Base-by-base conservation (phyloP, 495 filamentous ascomycete species). In the Hypoxylon intermedium region DNA sequence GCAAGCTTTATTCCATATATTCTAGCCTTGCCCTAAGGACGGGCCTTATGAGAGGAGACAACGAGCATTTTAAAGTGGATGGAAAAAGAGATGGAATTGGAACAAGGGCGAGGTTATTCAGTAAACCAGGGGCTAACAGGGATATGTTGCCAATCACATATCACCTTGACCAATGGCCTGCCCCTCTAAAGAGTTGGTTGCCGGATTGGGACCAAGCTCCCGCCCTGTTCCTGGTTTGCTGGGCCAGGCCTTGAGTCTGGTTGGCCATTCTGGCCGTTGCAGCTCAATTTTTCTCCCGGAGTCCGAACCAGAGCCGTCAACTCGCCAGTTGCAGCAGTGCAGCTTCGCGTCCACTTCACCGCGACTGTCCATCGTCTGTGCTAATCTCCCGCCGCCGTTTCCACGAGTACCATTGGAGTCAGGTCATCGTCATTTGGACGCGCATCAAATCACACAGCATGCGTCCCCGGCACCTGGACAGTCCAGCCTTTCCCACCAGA, bases 321-420 rank as follows among this genome's bases (percentile, higher is more conserved):
- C 3, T 49, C 47, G 47, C 31, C 30, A 33, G 23, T 31, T 49
- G 18, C 20, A 18, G 12, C 16, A 31, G 33, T 44, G 30, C 60
- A 47, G 57, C 67, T 44, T 43, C 45, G 20, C 44, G 48, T 48
- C 13, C 33, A 60, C 50, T 63, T n/a, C n/a, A n/a, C n/a, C n/a
- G n/a, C n/a, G n/a, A 60, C 67, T 45, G 42, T 53, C 48, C 49
- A 58, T 48, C 45, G 46, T 53, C 62, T 49, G 19, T 67, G 58
- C 44, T 61, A 71, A 71, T 71, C 59, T 71, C 68, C 68, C 68
- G 41, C 53, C 42, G 50, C 41, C 63, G 23, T 21, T 61, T 42
- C 55, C 37, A 9, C 28, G 53, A 59, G 46, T 51, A 63, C 51
- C 46, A 61, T 62, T 49, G 61, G 59, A 60, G 24, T 31, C 36